Evolutionary conservation across 352 stramenopile species (phyloP).

Genomic region (Phytophthora pini): DNA sequence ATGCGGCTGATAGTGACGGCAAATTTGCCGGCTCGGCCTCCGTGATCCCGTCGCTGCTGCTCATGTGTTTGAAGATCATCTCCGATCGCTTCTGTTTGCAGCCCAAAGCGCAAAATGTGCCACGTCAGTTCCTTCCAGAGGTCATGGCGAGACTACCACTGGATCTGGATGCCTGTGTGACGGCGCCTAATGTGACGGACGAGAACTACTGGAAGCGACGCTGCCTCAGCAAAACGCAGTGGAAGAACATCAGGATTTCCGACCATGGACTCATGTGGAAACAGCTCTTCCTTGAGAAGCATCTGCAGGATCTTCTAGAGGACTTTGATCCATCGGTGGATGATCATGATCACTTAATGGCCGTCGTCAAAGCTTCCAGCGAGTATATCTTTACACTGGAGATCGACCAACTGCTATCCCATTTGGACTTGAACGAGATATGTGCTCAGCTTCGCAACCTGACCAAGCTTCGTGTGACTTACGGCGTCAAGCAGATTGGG

Average conservation of each 20-base stretch:
- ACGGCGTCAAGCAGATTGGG: conserved; percentile 91
- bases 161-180: conserved; percentile 83
- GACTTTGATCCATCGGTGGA: conserved; percentile 66
- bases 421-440: conserved; percentile 90
- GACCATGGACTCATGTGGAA: conserved; percentile 95
- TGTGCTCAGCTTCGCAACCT: conserved; percentile 90
- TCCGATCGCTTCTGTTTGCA: conserved; percentile 76
- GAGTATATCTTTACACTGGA: conserved; percentile 92
- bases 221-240: conserved; percentile 82
- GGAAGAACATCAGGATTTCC: conserved; percentile 91
- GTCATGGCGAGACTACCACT: conserved; percentile 83
- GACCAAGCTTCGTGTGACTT: conserved; percentile 84
- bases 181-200: conserved; percentile 87
- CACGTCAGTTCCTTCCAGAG: conserved; percentile 81
- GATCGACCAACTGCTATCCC: conserved; percentile 89
- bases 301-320: conserved; percentile 81
- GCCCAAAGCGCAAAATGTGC: conserved; percentile 75
- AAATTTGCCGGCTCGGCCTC: conserved; percentile 13
- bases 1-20: conserved; percentile 31
- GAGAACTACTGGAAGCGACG: conserved; percentile 96
- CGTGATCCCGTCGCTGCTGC: conserved; percentile 59
- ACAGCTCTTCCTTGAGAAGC: conserved; percentile 90
- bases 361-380: conserved; percentile 76
- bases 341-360: conserved; percentile 69
- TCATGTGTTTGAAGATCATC: conserved; percentile 83